Base-by-base conservation (phyloP, 192 early-diverging fungal genomes). In the Dimargaris xerosporica region DNA sequence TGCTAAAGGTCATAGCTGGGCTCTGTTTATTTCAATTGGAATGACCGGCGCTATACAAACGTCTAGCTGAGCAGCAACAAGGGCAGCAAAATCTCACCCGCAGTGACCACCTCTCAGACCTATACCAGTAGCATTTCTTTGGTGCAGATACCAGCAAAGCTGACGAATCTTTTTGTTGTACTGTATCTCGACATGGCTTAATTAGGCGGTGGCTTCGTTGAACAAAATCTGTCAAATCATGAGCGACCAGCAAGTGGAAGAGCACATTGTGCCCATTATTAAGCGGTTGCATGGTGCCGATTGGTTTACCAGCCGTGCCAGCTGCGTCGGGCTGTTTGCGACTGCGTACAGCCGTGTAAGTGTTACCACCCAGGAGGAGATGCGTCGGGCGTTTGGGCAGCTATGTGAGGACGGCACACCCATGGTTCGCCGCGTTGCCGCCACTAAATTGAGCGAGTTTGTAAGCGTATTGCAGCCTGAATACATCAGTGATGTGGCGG, bases 241-340 rank as follows among this genome's bases (percentile, higher is more conserved):
- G 65, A 79, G 80, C 68, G 82, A 85, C 68, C 63, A 68, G 43
- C 92, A 95, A 65, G 71, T 99, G 59, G 93, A 94, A 65, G 85
- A 92, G 63, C 82, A 85, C 63, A 89, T 89, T 65, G 82, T 99
- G 39, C 93, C 94, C 28, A 83, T 96, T 69, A 71, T 99, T 44
- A 93, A 90, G 67, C 81, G 97, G 23, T 81, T 99, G 54, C 85
- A 85, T 34, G 72, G 80, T 46, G 94, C 94, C 51, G 94, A 98
- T 70, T 99, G 97, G 97, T 99, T 99, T 67, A 98, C 97, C 25
- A 91, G 87, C 69, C 83, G 94, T 54, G 89, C 91, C 31, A 90
- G 87, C 65, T 92, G 94, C 9, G 91, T 91, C 52, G 93, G 93
- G 25, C 79, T 98, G 41, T 99, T 91, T 69, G 89, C 94, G 5